These are phyloP conservation scores for Eutypa lata DNA, from an alignment of 2,329 filamentous ascomycete species.

Conservation along the genomic window DNA sequence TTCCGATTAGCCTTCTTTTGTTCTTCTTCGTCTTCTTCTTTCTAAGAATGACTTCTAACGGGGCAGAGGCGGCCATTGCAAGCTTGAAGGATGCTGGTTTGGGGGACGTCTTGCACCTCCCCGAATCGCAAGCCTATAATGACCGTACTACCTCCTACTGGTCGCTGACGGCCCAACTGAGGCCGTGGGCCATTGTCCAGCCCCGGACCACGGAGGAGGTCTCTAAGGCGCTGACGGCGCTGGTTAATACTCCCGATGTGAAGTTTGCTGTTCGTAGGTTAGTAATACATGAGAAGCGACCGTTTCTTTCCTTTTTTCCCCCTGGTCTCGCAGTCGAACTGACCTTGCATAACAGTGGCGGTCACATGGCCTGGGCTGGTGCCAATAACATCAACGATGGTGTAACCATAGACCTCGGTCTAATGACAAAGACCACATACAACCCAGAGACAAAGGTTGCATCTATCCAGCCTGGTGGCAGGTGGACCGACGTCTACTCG, in stretches of 20 bases:
- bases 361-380: constrained; percentile 6
- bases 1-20: too few species aligned
- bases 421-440: constrained; percentile 4
- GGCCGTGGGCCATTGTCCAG: constrained; percentile 16
- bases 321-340: neutral
- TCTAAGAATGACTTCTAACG: constrained; percentile 1
- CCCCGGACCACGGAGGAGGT: constrained; percentile 16
- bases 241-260: constrained; percentile 7
- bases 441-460: constrained; percentile 4
- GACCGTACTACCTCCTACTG: constrained; percentile 12
- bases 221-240: constrained; percentile 10
- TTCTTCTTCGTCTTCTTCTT: too few species aligned
- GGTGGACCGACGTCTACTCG: constrained; percentile 8
- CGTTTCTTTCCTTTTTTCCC: neutral
- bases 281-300: neutral
- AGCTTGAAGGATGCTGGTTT: constrained; percentile 5
- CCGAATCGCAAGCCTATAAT: constrained; percentile 4
- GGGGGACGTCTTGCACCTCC: constrained; percentile 5
- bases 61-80: neutral
- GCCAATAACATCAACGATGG: constrained; percentile 11
- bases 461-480: constrained; percentile 6
- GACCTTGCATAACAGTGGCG: constrained; percentile 3
- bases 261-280: constrained; percentile 14
- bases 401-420: constrained; percentile 14
- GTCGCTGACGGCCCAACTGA: constrained; percentile 10